These are phyloP conservation scores for Venturia carpophila DNA, from an alignment of 2,329 filamentous ascomycete species.

Conservation along the genomic window DNA sequence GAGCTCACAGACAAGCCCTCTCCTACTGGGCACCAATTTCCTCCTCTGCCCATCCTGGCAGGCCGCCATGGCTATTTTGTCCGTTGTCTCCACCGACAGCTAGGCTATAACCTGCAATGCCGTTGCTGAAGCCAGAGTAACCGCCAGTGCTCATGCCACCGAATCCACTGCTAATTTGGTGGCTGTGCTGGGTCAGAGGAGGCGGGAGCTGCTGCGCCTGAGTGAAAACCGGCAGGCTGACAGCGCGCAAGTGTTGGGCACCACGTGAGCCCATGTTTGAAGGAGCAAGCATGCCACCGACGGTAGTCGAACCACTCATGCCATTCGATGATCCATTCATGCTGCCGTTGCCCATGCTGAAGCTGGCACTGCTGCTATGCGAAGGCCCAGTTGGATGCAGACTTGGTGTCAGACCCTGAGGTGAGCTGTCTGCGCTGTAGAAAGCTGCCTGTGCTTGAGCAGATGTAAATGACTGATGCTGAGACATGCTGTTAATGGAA, in stretches of 20 bases:
- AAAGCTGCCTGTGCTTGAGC: conserved; percentile 80
- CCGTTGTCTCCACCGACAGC: conserved; percentile 37
- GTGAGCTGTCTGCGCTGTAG: conserved; percentile 50
- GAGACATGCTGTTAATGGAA: conserved; percentile 25
- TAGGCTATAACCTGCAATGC: conserved; percentile 44
- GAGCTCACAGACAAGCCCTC: not conserved
- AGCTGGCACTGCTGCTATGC: conserved; percentile 45
- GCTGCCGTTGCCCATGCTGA: conserved; percentile 40
- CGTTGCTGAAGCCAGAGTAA: conserved; percentile 42
- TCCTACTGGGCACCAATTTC: conserved; percentile 44
- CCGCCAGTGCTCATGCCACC: conserved; percentile 52
- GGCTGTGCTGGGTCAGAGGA: conserved; percentile 28
- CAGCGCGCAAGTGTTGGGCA: conserved; percentile 66
- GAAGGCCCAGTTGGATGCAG: conserved; percentile 51
- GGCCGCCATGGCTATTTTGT: conserved; percentile 37
- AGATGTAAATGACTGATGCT: conserved; percentile 54
- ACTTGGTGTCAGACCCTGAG: conserved; percentile 16
- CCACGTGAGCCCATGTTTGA: conserved; percentile 52
- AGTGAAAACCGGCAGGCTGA: conserved; percentile 72
- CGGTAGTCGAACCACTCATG: conserved; percentile 54
- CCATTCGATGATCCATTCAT: conserved; percentile 26
- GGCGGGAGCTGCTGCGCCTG: conserved; percentile 43
- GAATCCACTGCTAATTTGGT: conserved; percentile 42
- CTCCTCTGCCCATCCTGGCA: conserved; percentile 58
- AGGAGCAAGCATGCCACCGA: conserved; percentile 70